Conservation (phyloP, 78 protist species). For the Goniomonas avonlea region DNA sequence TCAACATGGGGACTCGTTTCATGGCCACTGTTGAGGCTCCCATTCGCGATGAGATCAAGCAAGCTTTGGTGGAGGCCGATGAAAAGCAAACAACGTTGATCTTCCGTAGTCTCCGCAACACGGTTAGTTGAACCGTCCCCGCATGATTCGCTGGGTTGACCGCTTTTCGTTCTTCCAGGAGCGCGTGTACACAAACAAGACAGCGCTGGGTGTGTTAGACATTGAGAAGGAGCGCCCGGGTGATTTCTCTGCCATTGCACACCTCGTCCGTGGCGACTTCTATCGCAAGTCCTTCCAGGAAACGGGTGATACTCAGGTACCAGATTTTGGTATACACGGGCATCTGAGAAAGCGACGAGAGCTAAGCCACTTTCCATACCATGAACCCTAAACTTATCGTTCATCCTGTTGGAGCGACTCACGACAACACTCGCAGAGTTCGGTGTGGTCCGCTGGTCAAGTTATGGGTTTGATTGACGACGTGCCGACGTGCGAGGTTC, state of each 20-base stretch:
- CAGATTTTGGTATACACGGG: neutral
- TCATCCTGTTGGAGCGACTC: too few relatives aligned
- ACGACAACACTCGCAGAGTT: too few relatives aligned
- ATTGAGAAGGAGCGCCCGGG: constrained; percentile 13
- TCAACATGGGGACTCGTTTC: constrained; percentile 59
- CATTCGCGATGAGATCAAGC: constrained; percentile 43
- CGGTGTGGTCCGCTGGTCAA: constrained; percentile 33
- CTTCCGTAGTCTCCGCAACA: too few relatives aligned
- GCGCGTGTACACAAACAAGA: neutral
- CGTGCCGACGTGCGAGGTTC: constrained; percentile 48
- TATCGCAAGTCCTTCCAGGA: constrained; percentile 27
- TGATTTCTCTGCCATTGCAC: neutral
- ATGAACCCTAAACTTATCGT: too few relatives aligned
- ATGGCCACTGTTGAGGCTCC: constrained; percentile 46
- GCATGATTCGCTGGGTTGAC: too few relatives aligned
- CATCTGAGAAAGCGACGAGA: neutral
- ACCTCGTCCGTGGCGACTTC: constrained; percentile 18
- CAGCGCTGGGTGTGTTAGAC: constrained; percentile 1
- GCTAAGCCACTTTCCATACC: neutral
- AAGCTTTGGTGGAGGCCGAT: constrained; percentile 46
- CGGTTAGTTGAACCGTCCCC: too few relatives aligned
- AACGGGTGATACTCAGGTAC: neutral
- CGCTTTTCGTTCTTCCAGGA: neutral
- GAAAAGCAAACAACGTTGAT: too few relatives aligned
- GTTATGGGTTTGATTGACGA: constrained; percentile 44